Base-by-base conservation (phyloP, 345 rosid species). In the Aquilaria sinensis region DNA sequence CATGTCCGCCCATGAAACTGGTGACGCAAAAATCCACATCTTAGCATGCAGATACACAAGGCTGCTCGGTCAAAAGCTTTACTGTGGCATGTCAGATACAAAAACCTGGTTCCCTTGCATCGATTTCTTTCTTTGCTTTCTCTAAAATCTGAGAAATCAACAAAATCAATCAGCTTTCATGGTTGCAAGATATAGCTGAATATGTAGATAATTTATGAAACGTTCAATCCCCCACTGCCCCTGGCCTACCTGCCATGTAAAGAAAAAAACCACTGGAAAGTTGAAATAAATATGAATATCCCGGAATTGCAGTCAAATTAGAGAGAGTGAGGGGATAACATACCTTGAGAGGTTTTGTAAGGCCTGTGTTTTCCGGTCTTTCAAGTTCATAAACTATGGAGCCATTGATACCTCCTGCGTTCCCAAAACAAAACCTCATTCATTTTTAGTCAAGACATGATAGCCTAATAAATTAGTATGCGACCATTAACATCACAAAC, bases 1-100 rank as follows among this genome's bases (percentile, higher is more conserved):
- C 88, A 85, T 81, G 80, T 92, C 98, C 2, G 97, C 93, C 98
- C 98, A 89, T 31, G 98, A 89, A 51, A 89, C 97, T 93, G 72
- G 80, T n/a, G 66, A 34, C 12, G 63, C 59, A 75, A 49, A 75
- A 51, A 51, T 64, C 67, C 56, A 60, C 32, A 69, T 58, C 43
- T 75, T 71, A 76, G 74, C 60, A 65, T 37, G 62, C 63, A 30
- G 8, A 47, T 41, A 47, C 37, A 52, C 13, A 37, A 58, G 61
- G 56, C 45, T 62, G 58, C 53, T 16, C 61, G 57, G 52, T 29
- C 23, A 47, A 61, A 72, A 61, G 3, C 49, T 65, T 57, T 67
- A 54, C 52, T n/a, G 41, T 33, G 55, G 60, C 53, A 62, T 63
- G 63, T 66, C 60, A 60, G 52, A 56, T 47, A 57, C 14, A 3